Evolutionary conservation across 805 yeast genomes (phyloP).

Genomic region (Suhomyces sp.): DNA sequence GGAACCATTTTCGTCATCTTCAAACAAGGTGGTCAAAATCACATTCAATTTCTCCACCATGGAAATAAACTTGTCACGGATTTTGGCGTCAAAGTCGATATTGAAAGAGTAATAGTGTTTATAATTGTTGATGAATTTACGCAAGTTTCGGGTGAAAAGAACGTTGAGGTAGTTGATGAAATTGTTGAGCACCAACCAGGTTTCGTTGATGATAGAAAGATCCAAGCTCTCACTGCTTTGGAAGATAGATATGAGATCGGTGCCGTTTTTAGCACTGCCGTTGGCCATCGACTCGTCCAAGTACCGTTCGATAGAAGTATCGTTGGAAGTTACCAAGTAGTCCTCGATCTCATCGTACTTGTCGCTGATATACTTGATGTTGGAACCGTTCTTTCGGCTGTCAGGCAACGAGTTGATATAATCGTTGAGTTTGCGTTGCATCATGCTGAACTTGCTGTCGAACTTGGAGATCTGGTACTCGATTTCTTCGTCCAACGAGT

Average conservation of each 20-base stretch:
- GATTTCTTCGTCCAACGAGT: constrained; percentile 29
- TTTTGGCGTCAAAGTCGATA: constrained; percentile 29
- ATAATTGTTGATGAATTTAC: constrained; percentile 38
- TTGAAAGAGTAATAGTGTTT: constrained; percentile 28
- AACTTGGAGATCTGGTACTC: constrained; percentile 36
- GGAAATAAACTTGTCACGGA: constrained; percentile 24
- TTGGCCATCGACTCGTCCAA: background rate
- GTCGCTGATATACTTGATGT: constrained; percentile 36
- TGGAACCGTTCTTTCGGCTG: constrained; percentile 33
- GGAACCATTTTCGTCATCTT: constrained; percentile 19
- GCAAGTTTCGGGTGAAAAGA: constrained; percentile 25
- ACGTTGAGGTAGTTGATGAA: constrained; percentile 34
- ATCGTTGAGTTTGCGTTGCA: constrained; percentile 37
- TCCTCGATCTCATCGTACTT: constrained; percentile 38
- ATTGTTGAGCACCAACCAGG: constrained; percentile 42
- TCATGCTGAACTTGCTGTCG: constrained; percentile 30
- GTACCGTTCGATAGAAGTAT: background rate
- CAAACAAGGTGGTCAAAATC: constrained; percentile 29
- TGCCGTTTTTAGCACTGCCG: background rate
- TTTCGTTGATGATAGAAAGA: constrained; percentile 39
- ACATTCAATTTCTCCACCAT: constrained; percentile 25
- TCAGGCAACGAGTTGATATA: constrained; percentile 33
- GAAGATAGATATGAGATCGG: constrained; percentile 18
- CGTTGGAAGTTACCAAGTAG: constrained; percentile 27
- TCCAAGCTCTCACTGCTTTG: constrained; percentile 40